These are phyloP conservation scores for Plasmopara viticola DNA, from an alignment of 352 stramenopile species.

Conservation along the genomic window DNA sequence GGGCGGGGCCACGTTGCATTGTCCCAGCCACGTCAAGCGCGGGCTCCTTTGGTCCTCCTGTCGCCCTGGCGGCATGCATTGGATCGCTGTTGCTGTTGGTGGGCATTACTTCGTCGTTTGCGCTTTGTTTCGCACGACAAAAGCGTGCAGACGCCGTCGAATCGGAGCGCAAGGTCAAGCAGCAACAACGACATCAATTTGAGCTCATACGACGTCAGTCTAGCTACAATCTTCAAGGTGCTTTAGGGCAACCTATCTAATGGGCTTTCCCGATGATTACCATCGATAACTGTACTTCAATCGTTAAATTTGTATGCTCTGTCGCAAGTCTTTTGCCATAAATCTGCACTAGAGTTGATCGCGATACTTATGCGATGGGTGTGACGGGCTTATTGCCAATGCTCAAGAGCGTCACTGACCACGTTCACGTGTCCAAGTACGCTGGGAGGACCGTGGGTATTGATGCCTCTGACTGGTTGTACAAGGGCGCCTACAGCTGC, in stretches of 20 bases:
- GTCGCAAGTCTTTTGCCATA: too few relatives aligned
- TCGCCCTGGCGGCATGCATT: conserved; percentile 15
- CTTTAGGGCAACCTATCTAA: not conserved
- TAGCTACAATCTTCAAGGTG: conserved; percentile 18
- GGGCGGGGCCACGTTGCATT: conserved; percentile 50
- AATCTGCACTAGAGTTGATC: too few relatives aligned
- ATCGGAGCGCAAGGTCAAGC: conserved; percentile 20
- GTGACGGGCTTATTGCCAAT: conserved; percentile 51
- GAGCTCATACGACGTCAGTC: conserved; percentile 18
- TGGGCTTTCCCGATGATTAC: too few relatives aligned
- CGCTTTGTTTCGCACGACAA: conserved; percentile 11
- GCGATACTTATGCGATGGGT: conserved; percentile 36
- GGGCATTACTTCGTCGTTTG: conserved; percentile 13
- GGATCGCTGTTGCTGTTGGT: conserved; percentile 14
- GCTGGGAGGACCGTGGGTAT: conserved; percentile 64
- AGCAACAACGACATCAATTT: conserved; percentile 24
- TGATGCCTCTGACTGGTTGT: conserved; percentile 77
- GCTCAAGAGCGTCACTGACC: conserved; percentile 68
- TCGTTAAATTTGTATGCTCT: too few relatives aligned
- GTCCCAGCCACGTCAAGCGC: conserved; percentile 8
- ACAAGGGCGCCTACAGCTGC: conserved; percentile 88
- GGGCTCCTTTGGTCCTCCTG: conserved; percentile 21
- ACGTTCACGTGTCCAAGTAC: conserved; percentile 77
- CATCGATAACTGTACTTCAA: too few relatives aligned
- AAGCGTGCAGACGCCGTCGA: conserved; percentile 13